Percentiles rank a stretch among this genome's conserved stretches.
phyloP scores from a whole-genome alignment of 768 basidiomycete species.

The Termitomyces sp. region DNA sequence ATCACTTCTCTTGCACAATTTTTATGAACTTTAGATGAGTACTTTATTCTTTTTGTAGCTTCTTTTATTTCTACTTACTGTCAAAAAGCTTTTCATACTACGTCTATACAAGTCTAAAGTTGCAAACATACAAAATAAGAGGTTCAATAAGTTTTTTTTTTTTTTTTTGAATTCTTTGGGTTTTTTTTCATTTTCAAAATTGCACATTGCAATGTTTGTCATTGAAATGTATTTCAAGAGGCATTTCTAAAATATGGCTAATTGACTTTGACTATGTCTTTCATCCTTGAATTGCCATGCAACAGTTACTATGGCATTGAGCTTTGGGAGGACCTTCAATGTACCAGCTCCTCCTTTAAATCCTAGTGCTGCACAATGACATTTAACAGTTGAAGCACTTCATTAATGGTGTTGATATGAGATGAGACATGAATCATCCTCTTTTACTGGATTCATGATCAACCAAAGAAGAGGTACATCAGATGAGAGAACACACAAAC shows the following conservation, averaged over 20 bases:
- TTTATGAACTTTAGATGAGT: too few relatives aligned
- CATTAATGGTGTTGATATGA: not conserved
- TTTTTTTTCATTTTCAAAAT: too few relatives aligned
- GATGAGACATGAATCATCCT: not conserved
- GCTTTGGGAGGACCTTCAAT: not conserved
- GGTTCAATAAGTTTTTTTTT: too few relatives aligned
- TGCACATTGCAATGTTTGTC: not conserved
- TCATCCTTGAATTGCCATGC: slow-evolving; percentile 96
- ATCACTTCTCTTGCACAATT: too few relatives aligned
- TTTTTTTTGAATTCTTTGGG: too few relatives aligned
- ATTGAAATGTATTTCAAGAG: slow-evolving; percentile 34
- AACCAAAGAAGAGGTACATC: not conserved
- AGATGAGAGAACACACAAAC: not conserved
- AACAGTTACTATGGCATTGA: slow-evolving; percentile 51
- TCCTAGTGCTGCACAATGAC: not conserved
- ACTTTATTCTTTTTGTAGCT: too few relatives aligned
- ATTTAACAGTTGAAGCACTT: not conserved
- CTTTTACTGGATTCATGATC: not conserved
- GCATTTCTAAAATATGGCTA: slow-evolving; percentile 73
- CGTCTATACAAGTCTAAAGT: too few relatives aligned
- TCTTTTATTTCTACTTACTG: too few relatives aligned
- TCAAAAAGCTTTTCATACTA: too few relatives aligned
- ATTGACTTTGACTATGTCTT: slow-evolving; percentile 91
- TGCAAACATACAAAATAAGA: too few relatives aligned
- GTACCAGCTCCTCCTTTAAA: not conserved